A percentile compares a stretch with the other conserved stretches of the same genome.
Evolutionary conservation across 768 basidiomycete genomes (phyloP).

Genomic region (Mycena galopus): DNA sequence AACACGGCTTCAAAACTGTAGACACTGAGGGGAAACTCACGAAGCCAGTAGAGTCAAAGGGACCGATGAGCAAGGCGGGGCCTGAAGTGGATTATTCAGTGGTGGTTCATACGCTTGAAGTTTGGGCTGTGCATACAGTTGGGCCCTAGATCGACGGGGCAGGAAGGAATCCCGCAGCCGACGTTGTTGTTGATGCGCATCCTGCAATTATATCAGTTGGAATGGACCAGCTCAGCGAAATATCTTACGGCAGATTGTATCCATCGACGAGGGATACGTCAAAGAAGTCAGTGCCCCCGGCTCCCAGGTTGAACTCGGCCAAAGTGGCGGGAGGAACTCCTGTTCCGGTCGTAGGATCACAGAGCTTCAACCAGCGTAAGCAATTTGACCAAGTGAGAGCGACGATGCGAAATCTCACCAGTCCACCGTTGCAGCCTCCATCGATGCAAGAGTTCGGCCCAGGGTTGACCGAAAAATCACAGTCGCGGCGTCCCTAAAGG

Average conservation of each 20-base stretch:
- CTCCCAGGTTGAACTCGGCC: slow-evolving; percentile 47
- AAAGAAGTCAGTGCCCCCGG: background rate
- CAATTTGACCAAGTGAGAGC: background rate
- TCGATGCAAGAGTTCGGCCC: slow-evolving; percentile 59
- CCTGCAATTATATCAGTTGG: background rate
- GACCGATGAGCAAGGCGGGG: slow-evolving; percentile 33
- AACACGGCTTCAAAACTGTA: too few relatives aligned
- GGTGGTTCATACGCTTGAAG: background rate
- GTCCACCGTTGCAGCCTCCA: slow-evolving; percentile 67
- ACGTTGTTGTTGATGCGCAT: slow-evolving; percentile 44
- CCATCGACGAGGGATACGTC: slow-evolving; percentile 7
- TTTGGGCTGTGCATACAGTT: slow-evolving; percentile 44
- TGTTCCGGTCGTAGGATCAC: slow-evolving; percentile 55
- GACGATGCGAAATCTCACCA: slow-evolving; percentile 39
- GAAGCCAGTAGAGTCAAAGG: slow-evolving; percentile 47
- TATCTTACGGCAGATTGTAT: slow-evolving; percentile 1
- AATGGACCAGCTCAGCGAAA: background rate
- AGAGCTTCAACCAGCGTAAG: slow-evolving; percentile 37
- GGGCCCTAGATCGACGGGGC: slow-evolving; percentile 61
- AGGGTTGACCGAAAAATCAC: slow-evolving; percentile 57
- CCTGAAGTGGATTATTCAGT: slow-evolving; percentile 19
- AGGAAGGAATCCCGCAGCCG: slow-evolving; percentile 56
- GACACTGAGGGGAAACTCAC: too few relatives aligned
- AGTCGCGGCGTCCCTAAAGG: slow-evolving; percentile 53
- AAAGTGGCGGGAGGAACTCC: slow-evolving; percentile 77